phyloP scores from a whole-genome alignment of 805 yeast species.

The Crinitomyces ghanaensis region DNA sequence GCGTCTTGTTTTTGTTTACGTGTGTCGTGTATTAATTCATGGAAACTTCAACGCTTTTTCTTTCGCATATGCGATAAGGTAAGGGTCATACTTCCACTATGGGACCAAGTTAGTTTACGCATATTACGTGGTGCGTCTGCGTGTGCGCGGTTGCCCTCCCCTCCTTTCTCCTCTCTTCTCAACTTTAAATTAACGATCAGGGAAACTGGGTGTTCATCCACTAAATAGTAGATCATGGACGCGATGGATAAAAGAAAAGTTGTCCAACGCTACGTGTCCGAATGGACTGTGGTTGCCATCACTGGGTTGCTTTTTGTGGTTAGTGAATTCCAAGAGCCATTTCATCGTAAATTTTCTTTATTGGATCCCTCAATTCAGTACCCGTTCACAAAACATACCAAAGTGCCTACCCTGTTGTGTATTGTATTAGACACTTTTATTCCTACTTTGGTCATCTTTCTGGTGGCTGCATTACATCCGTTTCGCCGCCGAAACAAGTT shows the following conservation, averaged over 20 bases:
- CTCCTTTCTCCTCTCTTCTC: no score
- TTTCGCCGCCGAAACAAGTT: constrained; percentile 13
- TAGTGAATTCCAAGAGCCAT: constrained; percentile 36
- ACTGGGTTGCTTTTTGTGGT: neutral
- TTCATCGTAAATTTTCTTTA: constrained; percentile 65
- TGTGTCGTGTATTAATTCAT: no score
- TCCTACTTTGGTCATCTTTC: constrained; percentile 15
- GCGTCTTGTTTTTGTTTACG: no score
- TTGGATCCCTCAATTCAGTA: constrained; percentile 70
- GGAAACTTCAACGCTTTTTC: neutral
- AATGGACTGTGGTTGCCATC: neutral
- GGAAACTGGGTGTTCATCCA: no score
- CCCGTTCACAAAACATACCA: constrained; percentile 67
- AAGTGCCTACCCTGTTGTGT: constrained; percentile 49
- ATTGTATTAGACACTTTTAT: constrained; percentile 21
- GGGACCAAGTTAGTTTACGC: no score
- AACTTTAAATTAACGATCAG: no score
- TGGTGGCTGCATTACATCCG: constrained; percentile 21
- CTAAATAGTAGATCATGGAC: no score
- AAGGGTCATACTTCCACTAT: constrained; percentile 2
- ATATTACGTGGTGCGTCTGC: no score
- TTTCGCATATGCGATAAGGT: neutral
- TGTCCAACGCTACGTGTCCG: no score
- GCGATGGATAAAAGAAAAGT: no score
- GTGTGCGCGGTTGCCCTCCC: no score